Conservation (phyloP, 495 filamentous ascomycete genomes). For the Penicillium egyptiacum region DNA sequence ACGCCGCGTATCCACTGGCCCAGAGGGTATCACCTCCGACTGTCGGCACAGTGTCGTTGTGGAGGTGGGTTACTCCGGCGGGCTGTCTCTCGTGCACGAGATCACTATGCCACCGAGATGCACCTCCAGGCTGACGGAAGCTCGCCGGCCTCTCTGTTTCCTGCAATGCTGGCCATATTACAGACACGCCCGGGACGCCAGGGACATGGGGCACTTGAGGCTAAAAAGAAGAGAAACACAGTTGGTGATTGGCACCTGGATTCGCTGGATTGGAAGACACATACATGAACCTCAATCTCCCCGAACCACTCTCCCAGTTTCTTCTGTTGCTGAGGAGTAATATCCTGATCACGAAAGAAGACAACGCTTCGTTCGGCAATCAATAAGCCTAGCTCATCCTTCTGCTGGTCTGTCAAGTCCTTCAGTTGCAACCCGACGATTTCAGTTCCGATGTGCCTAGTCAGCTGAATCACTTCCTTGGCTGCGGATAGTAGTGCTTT, state of each 20-base stretch:
- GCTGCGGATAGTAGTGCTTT: constrained; percentile 63
- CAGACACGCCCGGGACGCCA: constrained; percentile 61
- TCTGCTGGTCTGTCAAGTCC: constrained; percentile 64
- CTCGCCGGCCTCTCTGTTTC: constrained; percentile 54
- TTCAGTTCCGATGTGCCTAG: constrained; percentile 68
- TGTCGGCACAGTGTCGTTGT: constrained; percentile 64
- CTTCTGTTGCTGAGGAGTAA: constrained; percentile 68
- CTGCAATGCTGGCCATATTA: constrained; percentile 67
- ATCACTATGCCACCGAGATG: constrained; percentile 68
- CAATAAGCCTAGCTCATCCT: constrained; percentile 68
- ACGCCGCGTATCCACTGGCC: constrained; percentile 67
- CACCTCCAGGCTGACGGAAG: constrained; percentile 64
- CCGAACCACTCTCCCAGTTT: constrained; percentile 65
- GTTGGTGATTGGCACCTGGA: neutral
- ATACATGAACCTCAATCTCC: constrained; percentile 66
- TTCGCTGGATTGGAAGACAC: constrained; percentile 15
- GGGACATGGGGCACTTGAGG: constrained; percentile 71
- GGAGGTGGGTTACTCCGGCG: constrained; percentile 67
- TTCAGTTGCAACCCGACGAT: constrained; percentile 69
- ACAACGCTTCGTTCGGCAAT: constrained; percentile 74
- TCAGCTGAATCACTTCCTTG: constrained; percentile 64
- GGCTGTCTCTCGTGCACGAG: constrained; percentile 70
- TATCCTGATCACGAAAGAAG: constrained; percentile 72
- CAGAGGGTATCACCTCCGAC: constrained; percentile 71
- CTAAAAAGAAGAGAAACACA: constrained; percentile 32